A percentile compares a stretch with the other conserved stretches of the same genome.
These are phyloP conservation scores for Osmanthus fragrans DNA, from an alignment of 257 asterid species.

Conservation along the genomic window DNA sequence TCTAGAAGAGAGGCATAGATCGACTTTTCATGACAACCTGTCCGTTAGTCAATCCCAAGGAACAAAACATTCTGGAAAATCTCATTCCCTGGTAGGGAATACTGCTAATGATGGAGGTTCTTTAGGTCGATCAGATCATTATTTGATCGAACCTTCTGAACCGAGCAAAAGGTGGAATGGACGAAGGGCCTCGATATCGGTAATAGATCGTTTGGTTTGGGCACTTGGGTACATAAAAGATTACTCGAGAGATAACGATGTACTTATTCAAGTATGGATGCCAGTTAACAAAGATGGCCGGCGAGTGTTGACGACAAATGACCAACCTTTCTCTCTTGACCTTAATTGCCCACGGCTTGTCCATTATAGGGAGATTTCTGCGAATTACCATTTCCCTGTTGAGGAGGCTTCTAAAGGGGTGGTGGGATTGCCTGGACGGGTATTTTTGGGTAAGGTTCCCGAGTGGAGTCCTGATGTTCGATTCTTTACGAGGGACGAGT, in stretches of 20 bases:
- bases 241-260: slow-evolving; percentile 47
- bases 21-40: slow-evolving; percentile 49
- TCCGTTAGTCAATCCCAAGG: slow-evolving; percentile 46
- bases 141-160: slow-evolving; percentile 37
- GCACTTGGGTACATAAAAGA: slow-evolving; percentile 63
- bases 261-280: slow-evolving; percentile 87
- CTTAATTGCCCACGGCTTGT: slow-evolving; percentile 66
- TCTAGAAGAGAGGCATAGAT: slow-evolving; percentile 57
- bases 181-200: slow-evolving; percentile 57
- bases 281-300: slow-evolving; percentile 67
- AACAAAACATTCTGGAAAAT: slow-evolving; percentile 23
- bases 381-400: slow-evolving; percentile 62
- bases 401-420: slow-evolving; percentile 62
- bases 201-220: slow-evolving; percentile 58
- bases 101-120: slow-evolving; percentile 23
- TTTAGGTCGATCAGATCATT: slow-evolving; percentile 27
- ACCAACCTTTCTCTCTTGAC: slow-evolving; percentile 68
- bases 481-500: slow-evolving; percentile 71
- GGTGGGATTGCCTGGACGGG: slow-evolving; percentile 88
- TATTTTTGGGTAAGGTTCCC: slow-evolving; percentile 72
- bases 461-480: slow-evolving; percentile 98
- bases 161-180: slow-evolving; percentile 58
- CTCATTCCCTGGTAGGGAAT: slow-evolving; percentile 36
- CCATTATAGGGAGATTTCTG: slow-evolving; percentile 74
- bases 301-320: slow-evolving; percentile 63